phyloP scores from a whole-genome alignment of 345 rosid species.

The Excoecaria cochinchinensis region DNA sequence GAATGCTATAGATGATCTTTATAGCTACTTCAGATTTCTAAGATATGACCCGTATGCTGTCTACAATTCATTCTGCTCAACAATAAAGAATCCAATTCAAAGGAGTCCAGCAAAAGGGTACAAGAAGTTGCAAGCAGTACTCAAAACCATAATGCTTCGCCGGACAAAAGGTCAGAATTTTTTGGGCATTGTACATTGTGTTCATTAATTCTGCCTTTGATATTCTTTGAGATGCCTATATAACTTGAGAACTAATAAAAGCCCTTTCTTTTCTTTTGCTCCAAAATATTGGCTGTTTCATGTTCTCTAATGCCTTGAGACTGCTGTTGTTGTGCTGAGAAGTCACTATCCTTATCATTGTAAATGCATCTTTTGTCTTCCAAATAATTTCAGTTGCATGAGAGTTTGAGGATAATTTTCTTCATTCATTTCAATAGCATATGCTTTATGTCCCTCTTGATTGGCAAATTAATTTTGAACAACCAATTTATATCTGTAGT shows the following conservation, averaged over 20 bases:
- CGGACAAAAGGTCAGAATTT: slow-evolving; percentile 81
- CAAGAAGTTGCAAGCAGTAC: slow-evolving; percentile 75
- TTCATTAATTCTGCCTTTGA: background rate
- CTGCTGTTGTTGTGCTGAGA: slow-evolving; percentile 2
- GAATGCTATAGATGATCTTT: slow-evolving; percentile 94
- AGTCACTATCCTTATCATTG: background rate
- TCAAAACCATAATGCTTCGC: slow-evolving; percentile 93
- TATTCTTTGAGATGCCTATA: background rate
- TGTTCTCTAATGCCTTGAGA: background rate
- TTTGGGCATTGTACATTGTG: background rate
- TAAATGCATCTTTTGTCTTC: slow-evolving; percentile 3
- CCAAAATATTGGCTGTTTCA: background rate
- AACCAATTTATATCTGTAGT: background rate
- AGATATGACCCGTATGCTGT: slow-evolving; percentile 78
- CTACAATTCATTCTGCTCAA: slow-evolving; percentile 56
- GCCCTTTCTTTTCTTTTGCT: background rate
- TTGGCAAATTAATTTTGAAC: background rate
- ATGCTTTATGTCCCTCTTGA: background rate
- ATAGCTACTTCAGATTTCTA: slow-evolving; percentile 96
- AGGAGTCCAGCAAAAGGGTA: slow-evolving; percentile 66
- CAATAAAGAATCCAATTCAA: slow-evolving; percentile 66
- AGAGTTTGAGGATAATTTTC: background rate
- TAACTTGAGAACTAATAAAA: background rate
- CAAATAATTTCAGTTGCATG: background rate
- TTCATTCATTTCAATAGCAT: background rate